These are phyloP conservation scores for Gentiana dahurica DNA, from an alignment of 257 asterid species.

Conservation along the genomic window DNA sequence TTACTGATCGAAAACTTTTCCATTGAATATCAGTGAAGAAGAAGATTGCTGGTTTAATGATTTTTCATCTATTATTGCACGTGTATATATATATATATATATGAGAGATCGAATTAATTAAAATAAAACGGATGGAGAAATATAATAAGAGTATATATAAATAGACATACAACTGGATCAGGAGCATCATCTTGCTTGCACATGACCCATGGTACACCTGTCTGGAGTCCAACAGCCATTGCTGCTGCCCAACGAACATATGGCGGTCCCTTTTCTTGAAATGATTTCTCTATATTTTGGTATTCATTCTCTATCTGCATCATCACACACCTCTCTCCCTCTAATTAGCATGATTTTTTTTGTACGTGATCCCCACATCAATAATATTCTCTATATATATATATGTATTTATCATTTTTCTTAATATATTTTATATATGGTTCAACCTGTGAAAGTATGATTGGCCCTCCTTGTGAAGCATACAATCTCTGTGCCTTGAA, in stretches of 20 bases:
- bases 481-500: constrained; percentile 63
- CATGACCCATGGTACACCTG: constrained; percentile 94
- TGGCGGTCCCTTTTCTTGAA: constrained; percentile 40
- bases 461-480: constrained; percentile 95
- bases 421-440: background rate
- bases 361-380: no score
- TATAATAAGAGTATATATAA: background rate
- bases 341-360: background rate
- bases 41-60: no score
- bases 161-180: constrained; percentile 53
- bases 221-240: constrained; percentile 66
- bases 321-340: background rate
- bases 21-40: no score
- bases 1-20: no score
- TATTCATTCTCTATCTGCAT: constrained; percentile 85
- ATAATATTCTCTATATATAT: no score
- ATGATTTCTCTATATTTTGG: constrained; percentile 51
- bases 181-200: constrained; percentile 97
- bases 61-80: no score
- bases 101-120: no score
- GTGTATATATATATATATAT: no score
- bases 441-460: constrained; percentile 68
- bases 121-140: no score
- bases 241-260: constrained; percentile 86
- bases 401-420: no score